Evolutionary conservation across 257 asterid genomes (phyloP).

Genomic region (Nicotiana otophora): DNA sequence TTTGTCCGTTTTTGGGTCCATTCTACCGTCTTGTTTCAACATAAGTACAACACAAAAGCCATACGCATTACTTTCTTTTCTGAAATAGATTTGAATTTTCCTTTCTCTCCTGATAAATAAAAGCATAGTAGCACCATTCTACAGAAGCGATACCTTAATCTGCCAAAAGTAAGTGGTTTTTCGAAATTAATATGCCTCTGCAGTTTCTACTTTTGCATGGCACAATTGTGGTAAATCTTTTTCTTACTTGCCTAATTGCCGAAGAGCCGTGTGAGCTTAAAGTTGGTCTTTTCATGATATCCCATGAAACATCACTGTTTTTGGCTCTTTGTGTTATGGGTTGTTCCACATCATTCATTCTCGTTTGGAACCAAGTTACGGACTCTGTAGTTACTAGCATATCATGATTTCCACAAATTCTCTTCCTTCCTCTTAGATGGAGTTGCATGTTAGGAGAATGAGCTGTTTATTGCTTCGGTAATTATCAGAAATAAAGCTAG

Average conservation of each 20-base stretch:
- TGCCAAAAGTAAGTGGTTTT: neutral
- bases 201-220: neutral
- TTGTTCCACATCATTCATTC: neutral
- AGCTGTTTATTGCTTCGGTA: neutral
- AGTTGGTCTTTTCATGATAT: neutral
- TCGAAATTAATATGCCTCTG: neutral
- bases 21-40: neutral
- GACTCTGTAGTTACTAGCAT: neutral
- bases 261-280: neutral
- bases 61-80: neutral
- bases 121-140: neutral
- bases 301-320: neutral
- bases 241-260: neutral
- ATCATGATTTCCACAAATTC: neutral
- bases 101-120: neutral
- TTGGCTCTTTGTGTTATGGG: neutral
- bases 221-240: neutral
- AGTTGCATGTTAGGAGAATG: neutral
- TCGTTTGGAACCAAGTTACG: neutral
- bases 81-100: neutral
- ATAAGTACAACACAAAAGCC: neutral
- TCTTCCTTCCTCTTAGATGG: neutral
- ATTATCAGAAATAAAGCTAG: neutral
- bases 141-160: neutral
- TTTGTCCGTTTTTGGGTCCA: constrained; percentile 3